Base-by-base conservation (phyloP, 2,329 filamentous ascomycete species). In the Emmonsiellopsis sp. region DNA sequence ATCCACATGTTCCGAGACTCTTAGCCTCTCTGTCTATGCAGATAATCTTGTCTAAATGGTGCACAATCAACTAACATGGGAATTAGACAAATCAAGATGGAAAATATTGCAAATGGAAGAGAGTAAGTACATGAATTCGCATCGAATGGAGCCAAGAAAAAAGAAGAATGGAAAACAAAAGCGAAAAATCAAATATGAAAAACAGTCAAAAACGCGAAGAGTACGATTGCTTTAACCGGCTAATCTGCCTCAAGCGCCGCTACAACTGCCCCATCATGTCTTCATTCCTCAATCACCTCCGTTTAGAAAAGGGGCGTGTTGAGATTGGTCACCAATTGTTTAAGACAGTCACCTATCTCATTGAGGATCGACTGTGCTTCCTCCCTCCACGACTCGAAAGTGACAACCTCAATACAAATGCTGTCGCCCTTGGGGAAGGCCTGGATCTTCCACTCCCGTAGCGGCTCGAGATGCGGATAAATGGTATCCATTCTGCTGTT, bases 391-490 rank as follows among this genome's bases (percentile, higher is more conserved):
- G 74, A 77, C 62, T 79, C 70, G 58, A 81, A 78, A 2, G 80
- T 83, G 17, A 84, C 79, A 62, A 84, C 74, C 69, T 83, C 81
- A 50, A 84, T 68, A 47, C 74, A 77, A 63, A 83, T 58, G 55
- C 68, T 69, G 52, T 78, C 76, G 0, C 74, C 77, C 11, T 74
- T 71, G 2, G 77, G 71, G 62, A 82, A 84, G 2, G 79, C 79
- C 68, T 83, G 80, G 27, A 81, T 73, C 71, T 84, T 84, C 79
- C 80, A 82, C 67, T 79, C 77, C 13, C 73, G 65, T 54, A 80
- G 63, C 11, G 76, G 76, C 62, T 80, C 77, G 49, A 74, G 68
- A 56, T 79, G 76, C 27, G 79, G 76, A 62, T 82, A 82, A 14
- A 80, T 62, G 6, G 79, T 83, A 67, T 82, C 80, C 60, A 80